These are phyloP conservation scores for Lachnellula willkommii DNA, from an alignment of 2,329 filamentous ascomycete genomes.

Conservation along the genomic window DNA sequence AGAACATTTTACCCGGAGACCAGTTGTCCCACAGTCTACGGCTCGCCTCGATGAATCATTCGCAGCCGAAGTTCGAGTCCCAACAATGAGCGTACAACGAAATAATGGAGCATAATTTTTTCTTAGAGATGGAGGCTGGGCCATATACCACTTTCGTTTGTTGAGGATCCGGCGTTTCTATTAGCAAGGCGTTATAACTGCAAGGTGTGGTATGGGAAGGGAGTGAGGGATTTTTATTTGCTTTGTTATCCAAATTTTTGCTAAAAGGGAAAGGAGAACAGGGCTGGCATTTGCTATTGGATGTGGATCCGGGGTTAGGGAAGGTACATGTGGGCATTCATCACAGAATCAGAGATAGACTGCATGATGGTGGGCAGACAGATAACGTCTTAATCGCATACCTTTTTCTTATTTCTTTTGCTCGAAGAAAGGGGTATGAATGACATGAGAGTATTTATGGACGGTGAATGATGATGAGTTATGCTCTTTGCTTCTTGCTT, in stretches of 20 bases:
- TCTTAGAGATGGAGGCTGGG: constrained; percentile 7
- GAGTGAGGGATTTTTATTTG: neutral
- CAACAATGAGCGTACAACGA: neutral
- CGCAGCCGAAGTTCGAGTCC: neutral
- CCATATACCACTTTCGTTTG: constrained; percentile 13
- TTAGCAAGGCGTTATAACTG: constrained; percentile 18
- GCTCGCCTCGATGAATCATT: neutral
- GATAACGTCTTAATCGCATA: neutral
- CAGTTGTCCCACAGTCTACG: constrained; percentile 5
- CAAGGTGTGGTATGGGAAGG: neutral
- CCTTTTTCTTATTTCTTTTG: neutral
- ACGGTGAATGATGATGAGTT: neutral
- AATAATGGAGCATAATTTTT: neutral
- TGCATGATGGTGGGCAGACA: neutral
- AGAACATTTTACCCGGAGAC: constrained; percentile 13
- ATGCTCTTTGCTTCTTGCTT: no score
- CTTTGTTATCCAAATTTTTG: neutral
- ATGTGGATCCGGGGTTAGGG: neutral
- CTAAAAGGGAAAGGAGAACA: neutral
- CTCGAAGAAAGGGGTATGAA: neutral
- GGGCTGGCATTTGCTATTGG: neutral
- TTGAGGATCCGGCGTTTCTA: constrained; percentile 3
- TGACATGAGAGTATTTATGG: neutral
- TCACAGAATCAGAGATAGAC: neutral
- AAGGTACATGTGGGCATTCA: neutral